Base-by-base conservation (phyloP, 2,329 filamentous ascomycete genomes). In the Zymoseptoria tritici region DNA sequence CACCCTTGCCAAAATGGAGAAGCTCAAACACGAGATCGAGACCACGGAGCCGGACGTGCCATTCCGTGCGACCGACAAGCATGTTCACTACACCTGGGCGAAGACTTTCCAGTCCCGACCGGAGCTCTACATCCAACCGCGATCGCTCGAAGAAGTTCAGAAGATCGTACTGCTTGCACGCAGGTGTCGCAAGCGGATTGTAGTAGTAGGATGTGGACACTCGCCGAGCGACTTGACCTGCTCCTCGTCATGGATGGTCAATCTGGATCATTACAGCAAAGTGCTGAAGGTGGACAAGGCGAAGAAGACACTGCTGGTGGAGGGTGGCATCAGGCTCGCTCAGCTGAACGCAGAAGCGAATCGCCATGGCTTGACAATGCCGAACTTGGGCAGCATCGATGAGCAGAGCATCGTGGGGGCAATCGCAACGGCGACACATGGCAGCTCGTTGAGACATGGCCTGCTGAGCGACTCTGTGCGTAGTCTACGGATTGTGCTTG, bases 311-410 rank as follows among this genome's bases (percentile, higher is more conserved):
- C 83, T 96, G 57, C 85, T 86, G 2, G 88, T 96, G 68, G 83
- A 97, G 77, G 88, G 89, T n/a, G 94, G 94, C 16, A 96, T 97
- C 65, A 83, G 93, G 20, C 79, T 99, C 62, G 85, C 84, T 67
- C 78, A 86, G 61, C 78, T 99, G 59, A 88, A 91, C 63, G 81
- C 83, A 51, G 84, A 85, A 69, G 84, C 97, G 31, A 90, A 90
- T 66, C 80, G 83, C 57, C 76, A 86, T 68, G 91, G 90, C 0
- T 81, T 96, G 64, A 91, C 91, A 2, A 87, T 99, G 83, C 89
- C 90, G 26, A 97, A 95, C 73, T 79, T 97, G 52, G 94, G 94
- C 42, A 96, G 91, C 73, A 99, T 99, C 75, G 91, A 97, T 73
- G 85, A 91, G 68, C 94, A 99, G 79, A 94, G 89, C 60, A 87